These are phyloP conservation scores for Cudoniella acicularis DNA, from an alignment of 495 filamentous ascomycete species.

Conservation along the genomic window DNA sequence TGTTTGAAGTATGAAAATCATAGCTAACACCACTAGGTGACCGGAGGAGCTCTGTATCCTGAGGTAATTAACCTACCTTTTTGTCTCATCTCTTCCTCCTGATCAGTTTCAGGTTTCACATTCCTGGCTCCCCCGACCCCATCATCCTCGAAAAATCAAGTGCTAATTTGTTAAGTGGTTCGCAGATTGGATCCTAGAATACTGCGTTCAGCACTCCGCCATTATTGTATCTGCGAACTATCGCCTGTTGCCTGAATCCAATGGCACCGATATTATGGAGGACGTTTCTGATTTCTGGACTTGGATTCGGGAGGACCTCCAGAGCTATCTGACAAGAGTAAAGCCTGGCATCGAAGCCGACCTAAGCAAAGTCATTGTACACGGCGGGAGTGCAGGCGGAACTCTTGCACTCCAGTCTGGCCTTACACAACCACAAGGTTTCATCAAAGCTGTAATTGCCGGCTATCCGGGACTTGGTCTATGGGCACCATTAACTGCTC, in stretches of 20 bases:
- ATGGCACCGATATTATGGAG: constrained; percentile 40
- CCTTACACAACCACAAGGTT: constrained; percentile 8
- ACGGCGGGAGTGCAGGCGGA: constrained; percentile 27
- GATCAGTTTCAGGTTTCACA: too few relatives aligned
- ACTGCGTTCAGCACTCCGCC: constrained; percentile 26
- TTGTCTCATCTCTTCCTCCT: too few relatives aligned
- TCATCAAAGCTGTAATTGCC: constrained; percentile 13
- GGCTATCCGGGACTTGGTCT: constrained; percentile 3
- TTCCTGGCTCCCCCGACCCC: too few relatives aligned
- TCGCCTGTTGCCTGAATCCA: constrained; percentile 48
- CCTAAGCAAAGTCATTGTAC: not conserved
- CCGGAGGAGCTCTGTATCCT: constrained; percentile 4
- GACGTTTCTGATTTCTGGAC: constrained; percentile 50
- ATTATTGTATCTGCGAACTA: constrained; percentile 46
- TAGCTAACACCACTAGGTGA: not conserved
- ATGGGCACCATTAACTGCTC: not conserved
- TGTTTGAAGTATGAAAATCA: not conserved
- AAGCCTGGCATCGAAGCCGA: constrained; percentile 6
- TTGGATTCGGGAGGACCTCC: constrained; percentile 33
- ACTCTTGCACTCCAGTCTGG: constrained; percentile 32
- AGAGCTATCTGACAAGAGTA: not conserved
- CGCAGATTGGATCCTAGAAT: constrained; percentile 14
- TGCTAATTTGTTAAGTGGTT: too few relatives aligned
- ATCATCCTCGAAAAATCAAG: too few relatives aligned
- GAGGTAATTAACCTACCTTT: too few relatives aligned